Conservation (phyloP, 495 filamentous ascomycete genomes). For the Daldinia vernicosa region DNA sequence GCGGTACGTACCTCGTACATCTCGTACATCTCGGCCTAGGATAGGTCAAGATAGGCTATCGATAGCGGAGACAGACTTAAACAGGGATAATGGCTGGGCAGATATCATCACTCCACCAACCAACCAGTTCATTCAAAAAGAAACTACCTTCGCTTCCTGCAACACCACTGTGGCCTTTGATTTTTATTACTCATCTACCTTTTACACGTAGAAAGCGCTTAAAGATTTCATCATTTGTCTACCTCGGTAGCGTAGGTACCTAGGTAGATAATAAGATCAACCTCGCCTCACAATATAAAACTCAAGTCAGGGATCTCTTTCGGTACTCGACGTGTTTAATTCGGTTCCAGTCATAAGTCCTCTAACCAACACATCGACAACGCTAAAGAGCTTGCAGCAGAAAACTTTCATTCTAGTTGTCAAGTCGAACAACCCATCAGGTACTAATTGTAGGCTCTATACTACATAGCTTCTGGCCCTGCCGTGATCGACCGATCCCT, state of each 20-base stretch:
- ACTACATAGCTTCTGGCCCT: constrained; percentile 23
- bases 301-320: constrained; percentile 10
- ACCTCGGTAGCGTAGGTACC: neutral
- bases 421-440: neutral
- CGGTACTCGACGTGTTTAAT: constrained; percentile 1
- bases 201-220: constrained; percentile 19
- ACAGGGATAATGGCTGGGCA: constrained; percentile 41
- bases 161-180: constrained; percentile 15
- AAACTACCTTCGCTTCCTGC: constrained; percentile 23
- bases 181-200: constrained; percentile 22
- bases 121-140: constrained; percentile 26
- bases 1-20: constrained; percentile 5
- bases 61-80: constrained; percentile 9
- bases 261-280: constrained; percentile 15
- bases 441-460: constrained; percentile 9
- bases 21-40: neutral
- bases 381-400: constrained; percentile 32
- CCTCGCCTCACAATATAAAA: constrained; percentile 5
- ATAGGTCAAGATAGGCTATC: constrained; percentile 12
- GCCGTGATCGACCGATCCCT: constrained; percentile 37
- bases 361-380: constrained; percentile 28
- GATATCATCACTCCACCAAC: constrained; percentile 33
- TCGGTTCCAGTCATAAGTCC: constrained; percentile 1
- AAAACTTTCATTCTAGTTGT: constrained; percentile 2
- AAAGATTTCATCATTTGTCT: constrained; percentile 19